A percentile compares a stretch with the other conserved stretches of the same genome.
Conservation (phyloP, 2,329 filamentous ascomycete species). For the Neurospora crassa region DNA sequence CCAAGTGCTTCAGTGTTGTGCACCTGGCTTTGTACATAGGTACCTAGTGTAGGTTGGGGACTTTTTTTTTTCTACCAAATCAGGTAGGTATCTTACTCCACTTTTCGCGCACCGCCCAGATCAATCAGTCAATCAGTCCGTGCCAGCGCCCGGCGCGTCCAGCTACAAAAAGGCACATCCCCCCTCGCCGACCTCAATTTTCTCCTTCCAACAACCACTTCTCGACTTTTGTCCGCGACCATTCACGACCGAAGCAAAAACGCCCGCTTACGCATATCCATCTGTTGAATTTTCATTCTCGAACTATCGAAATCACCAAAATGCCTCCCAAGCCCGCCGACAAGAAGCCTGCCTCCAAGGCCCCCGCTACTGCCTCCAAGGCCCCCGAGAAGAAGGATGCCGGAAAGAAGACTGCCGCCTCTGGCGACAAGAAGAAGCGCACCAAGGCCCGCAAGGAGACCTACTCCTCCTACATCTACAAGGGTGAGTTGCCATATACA, state of each 20-base stretch:
- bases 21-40: not conserved
- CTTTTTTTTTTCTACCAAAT: conserved; percentile 22
- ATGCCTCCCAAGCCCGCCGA: conserved; percentile 98
- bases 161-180: conserved; percentile 51
- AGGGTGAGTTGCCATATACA: conserved; percentile 54
- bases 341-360: conserved; percentile 99
- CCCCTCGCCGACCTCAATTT: conserved; percentile 38
- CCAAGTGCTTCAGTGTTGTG: conserved; percentile 5
- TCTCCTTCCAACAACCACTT: conserved; percentile 32
- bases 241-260: conserved; percentile 19
- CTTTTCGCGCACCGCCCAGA: conserved; percentile 19
- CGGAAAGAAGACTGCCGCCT: conserved; percentile 96
- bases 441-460: conserved; percentile 99
- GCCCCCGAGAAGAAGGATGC: conserved; percentile 95
- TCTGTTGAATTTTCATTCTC: conserved; percentile 17
- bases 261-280: conserved; percentile 9
- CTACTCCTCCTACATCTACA: conserved; percentile 99
- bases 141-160: conserved; percentile 40
- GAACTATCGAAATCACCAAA: conserved; percentile 35
- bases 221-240: conserved; percentile 30
- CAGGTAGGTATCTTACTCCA: conserved; percentile 17
- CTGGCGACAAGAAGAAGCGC: conserved; percentile 99
- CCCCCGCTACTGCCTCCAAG: conserved; percentile 64
- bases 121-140: conserved; percentile 46
- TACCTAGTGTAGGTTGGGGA: not conserved